phyloP scores from a whole-genome alignment of 2,329 filamentous ascomycete species.

The Tolypocladium amazonense region DNA sequence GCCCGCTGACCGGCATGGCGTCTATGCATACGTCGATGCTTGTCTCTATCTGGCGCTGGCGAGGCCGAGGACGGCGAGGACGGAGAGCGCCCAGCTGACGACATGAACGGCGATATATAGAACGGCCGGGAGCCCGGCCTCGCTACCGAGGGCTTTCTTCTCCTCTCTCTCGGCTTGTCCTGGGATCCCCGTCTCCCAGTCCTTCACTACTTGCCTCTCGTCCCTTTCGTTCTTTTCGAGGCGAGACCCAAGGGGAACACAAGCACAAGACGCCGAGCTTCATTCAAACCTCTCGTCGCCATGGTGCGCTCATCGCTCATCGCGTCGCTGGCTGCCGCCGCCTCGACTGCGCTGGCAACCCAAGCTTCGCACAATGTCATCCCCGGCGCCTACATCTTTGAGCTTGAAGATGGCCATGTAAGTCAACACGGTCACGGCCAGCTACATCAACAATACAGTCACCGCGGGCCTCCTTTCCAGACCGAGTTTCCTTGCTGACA shows the following conservation, averaged over 20 bases:
- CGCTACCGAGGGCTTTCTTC: not conserved
- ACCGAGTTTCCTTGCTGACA: not conserved
- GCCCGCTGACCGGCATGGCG: not conserved
- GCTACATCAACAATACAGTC: not conserved
- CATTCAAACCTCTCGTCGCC: not conserved
- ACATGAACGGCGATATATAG: not conserved
- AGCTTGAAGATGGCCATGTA: conserved; percentile 8
- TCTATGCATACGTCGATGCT: not conserved
- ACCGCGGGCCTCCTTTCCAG: not conserved
- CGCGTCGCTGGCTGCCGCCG: conserved; percentile 7
- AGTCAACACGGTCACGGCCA: conserved; percentile 3
- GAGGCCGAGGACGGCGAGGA: not conserved
- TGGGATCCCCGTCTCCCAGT: not conserved
- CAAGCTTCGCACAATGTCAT: conserved; percentile 1
- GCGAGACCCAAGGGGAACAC: not conserved
- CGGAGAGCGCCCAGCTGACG: not conserved
- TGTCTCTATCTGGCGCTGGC: not conserved
- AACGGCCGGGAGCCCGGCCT: not conserved
- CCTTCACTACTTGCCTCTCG: not conserved
- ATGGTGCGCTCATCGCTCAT: conserved; percentile 9
- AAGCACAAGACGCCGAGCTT: not conserved
- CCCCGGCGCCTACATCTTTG: conserved; percentile 11
- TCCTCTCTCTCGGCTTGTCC: not conserved
- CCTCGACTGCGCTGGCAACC: conserved; percentile 4
- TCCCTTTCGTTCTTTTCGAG: not conserved